A percentile compares a stretch with the other conserved stretches of the same genome.
Conservation (phyloP, 2,329 filamentous ascomycete species). For the Didymella pinodella region DNA sequence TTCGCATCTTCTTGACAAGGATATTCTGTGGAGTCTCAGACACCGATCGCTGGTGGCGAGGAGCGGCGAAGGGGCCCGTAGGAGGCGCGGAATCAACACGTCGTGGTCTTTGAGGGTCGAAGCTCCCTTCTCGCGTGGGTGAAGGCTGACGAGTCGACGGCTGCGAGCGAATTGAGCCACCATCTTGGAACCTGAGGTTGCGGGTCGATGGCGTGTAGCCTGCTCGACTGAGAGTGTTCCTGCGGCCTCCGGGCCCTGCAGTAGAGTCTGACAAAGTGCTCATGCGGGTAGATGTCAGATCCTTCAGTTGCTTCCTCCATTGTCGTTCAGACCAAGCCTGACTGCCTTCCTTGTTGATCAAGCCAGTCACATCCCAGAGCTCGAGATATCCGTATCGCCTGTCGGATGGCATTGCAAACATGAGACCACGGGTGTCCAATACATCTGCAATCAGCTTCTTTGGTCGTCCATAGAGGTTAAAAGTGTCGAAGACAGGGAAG, state of each 20-base stretch:
- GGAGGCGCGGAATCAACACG: constrained; percentile 57
- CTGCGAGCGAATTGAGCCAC: constrained; percentile 52
- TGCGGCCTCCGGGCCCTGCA: constrained; percentile 49
- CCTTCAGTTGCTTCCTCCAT: constrained; percentile 89
- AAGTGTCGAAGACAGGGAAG: constrained; percentile 93
- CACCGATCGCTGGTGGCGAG: constrained; percentile 58
- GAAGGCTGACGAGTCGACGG: constrained; percentile 56
- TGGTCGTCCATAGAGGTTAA: constrained; percentile 88
- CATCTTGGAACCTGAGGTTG: constrained; percentile 55
- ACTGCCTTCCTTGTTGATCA: constrained; percentile 82
- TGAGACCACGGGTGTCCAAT: constrained; percentile 85
- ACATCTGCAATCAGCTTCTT: constrained; percentile 86
- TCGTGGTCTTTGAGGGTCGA: constrained; percentile 42
- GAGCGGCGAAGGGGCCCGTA: constrained; percentile 32
- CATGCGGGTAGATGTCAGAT: constrained; percentile 83
- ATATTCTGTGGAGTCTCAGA: constrained; percentile 57
- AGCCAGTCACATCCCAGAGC: constrained; percentile 78
- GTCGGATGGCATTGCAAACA: constrained; percentile 97
- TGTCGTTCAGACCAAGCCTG: constrained; percentile 82
- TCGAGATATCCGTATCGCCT: constrained; percentile 90
- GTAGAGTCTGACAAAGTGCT: constrained; percentile 51
- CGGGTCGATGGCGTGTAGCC: constrained; percentile 48
- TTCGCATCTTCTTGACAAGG: constrained; percentile 50
- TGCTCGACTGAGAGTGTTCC: constrained; percentile 55
- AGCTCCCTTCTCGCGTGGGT: constrained; percentile 45